These are phyloP conservation scores for Malus hybrid DNA, from an alignment of 331 rosid species.

Conservation along the genomic window DNA sequence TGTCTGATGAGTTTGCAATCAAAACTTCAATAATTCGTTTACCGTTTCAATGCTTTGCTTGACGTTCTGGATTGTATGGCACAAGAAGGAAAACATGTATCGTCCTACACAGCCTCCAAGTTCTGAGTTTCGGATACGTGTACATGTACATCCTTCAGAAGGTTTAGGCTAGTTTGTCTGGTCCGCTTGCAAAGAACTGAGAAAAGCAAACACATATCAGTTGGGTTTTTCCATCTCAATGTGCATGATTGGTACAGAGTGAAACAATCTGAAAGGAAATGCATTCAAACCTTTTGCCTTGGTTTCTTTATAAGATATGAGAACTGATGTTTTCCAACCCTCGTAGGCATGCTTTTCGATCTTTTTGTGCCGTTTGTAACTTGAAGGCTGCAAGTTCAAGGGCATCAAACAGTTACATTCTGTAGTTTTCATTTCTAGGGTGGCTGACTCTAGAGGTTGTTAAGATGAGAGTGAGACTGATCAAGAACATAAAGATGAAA, in stretches of 20 bases:
- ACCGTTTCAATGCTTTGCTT: too few species aligned
- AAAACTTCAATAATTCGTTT: too few species aligned
- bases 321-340: constrained; percentile 63
- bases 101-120: constrained; percentile 37
- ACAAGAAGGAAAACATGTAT: neutral
- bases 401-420: constrained; percentile 9
- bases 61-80: too few species aligned
- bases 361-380: constrained; percentile 50
- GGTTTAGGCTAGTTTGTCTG: constrained; percentile 49
- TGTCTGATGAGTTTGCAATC: neutral
- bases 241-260: neutral
- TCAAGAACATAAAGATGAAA: neutral
- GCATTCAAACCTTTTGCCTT: constrained; percentile 43
- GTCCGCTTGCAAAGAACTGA: constrained; percentile 47
- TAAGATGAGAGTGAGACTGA: neutral
- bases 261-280: neutral
- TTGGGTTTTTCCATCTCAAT: neutral
- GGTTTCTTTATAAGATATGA: constrained; percentile 46
- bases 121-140: constrained; percentile 32
- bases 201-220: neutral
- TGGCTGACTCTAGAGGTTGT: neutral
- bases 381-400: constrained; percentile 44
- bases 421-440: neutral
- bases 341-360: constrained; percentile 43
- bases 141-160: constrained; percentile 20